phyloP scores from a whole-genome alignment of 129 eudicot species.

The Arctium minus region DNA sequence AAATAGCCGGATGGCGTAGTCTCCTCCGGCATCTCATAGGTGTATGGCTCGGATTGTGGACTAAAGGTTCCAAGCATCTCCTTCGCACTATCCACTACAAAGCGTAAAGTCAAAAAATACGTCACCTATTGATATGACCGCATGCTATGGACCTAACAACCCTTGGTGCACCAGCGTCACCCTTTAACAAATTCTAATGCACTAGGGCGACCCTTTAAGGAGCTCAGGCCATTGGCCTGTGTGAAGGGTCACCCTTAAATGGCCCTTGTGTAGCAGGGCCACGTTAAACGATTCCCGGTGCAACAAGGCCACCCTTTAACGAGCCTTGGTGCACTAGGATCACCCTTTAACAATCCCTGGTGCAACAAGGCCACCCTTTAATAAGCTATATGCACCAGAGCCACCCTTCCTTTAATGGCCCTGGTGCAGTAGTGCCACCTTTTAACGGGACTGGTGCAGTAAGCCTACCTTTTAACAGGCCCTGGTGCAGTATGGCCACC shows the following conservation, averaged over 20 bases:
- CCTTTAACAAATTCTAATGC: no score
- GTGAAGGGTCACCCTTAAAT: no score
- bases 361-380: not conserved
- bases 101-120: not conserved
- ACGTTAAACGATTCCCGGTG: not conserved
- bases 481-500: no score
- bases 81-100: slow-evolving; percentile 53
- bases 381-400: not conserved
- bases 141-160: not conserved
- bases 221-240: no score
- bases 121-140: not conserved
- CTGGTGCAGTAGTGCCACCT: not conserved
- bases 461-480: no score
- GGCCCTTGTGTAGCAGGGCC: no score
- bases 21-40: slow-evolving; percentile 62
- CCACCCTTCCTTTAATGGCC: no score
- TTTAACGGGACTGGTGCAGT: not conserved
- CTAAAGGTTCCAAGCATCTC: slow-evolving; percentile 78
- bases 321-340: not conserved
- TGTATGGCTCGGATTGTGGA: slow-evolving; percentile 56
- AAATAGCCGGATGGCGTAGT: slow-evolving; percentile 70
- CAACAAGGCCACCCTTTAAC: not conserved
- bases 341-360: not conserved
- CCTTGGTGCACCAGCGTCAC: not conserved
- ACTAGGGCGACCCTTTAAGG: no score